Conservation (phyloP, 495 filamentous ascomycete species). For the Darksidea phi region DNA sequence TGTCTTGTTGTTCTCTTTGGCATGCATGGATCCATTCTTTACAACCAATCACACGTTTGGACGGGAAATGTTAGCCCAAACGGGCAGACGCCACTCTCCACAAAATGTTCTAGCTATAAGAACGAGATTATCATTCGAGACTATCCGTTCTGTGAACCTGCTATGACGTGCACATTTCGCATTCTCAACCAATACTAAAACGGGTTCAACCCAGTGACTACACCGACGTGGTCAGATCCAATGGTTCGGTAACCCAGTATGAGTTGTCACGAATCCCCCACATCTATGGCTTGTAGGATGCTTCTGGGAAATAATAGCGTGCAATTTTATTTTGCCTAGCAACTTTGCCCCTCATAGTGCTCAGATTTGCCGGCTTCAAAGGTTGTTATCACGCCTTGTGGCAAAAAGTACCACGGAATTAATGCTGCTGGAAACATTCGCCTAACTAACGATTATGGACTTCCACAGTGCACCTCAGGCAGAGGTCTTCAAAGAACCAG, state of each 20-base stretch:
- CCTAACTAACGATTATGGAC: conserved; percentile 12
- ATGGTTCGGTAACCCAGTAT: not conserved
- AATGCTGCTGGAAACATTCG: conserved; percentile 16
- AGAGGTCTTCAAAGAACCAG: conserved; percentile 33
- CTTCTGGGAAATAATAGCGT: no score
- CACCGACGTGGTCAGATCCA: not conserved
- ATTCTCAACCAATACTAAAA: not conserved
- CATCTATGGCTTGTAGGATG: not conserved
- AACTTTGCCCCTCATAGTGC: not conserved
- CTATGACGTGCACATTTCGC: not conserved
- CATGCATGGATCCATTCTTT: not conserved
- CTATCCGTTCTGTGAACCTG: not conserved
- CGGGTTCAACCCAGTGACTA: not conserved
- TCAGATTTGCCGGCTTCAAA: not conserved
- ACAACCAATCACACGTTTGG: not conserved
- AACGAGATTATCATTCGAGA: not conserved
- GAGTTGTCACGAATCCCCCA: not conserved
- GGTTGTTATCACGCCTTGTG: not conserved
- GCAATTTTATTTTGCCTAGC: not conserved
- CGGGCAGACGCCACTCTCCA: not conserved
- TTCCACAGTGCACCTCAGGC: not conserved
- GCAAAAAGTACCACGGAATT: not conserved
- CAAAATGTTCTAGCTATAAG: not conserved
- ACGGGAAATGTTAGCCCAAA: conserved; percentile 10
- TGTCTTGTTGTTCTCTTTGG: not conserved